Conservation (phyloP, 192 early-diverging fungal genomes). For the Backusella sp. region DNA sequence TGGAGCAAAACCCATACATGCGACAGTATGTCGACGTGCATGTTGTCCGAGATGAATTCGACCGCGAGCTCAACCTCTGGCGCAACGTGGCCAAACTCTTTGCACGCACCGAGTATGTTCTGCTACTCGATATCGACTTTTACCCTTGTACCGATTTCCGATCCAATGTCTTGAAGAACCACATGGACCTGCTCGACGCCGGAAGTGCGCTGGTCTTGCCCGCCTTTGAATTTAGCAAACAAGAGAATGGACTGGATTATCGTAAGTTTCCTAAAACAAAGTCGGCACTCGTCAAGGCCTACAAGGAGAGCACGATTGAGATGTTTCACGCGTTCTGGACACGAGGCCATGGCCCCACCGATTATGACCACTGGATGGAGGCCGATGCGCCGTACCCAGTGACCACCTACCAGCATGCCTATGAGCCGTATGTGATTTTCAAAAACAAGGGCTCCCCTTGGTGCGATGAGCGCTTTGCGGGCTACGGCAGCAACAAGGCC, state of each 20-base stretch:
- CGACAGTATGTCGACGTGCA: slow-evolving; percentile 53
- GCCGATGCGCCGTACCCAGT: slow-evolving; percentile 45
- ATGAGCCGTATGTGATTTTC: slow-evolving; percentile 57
- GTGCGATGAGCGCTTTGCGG: slow-evolving; percentile 62
- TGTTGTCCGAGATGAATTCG: slow-evolving; percentile 52
- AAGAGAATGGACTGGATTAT: slow-evolving; percentile 48
- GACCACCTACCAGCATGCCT: slow-evolving; percentile 46
- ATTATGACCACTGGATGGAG: slow-evolving; percentile 46
- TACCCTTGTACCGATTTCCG: slow-evolving; percentile 51
- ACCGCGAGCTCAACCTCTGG: slow-evolving; percentile 63
- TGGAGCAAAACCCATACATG: slow-evolving; percentile 41
- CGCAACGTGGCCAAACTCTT: slow-evolving; percentile 59
- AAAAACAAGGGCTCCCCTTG: slow-evolving; percentile 46
- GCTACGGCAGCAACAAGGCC: slow-evolving; percentile 58
- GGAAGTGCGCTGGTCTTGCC: slow-evolving; percentile 40
- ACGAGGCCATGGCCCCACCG: slow-evolving; percentile 52
- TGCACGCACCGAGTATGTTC: slow-evolving; percentile 53
- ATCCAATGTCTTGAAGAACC: slow-evolving; percentile 31
- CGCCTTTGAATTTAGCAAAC: slow-evolving; percentile 54
- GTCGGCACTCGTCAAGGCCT: slow-evolving; percentile 30
- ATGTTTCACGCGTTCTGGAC: slow-evolving; percentile 53
- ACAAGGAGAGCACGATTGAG: slow-evolving; percentile 40
- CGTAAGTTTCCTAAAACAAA: slow-evolving; percentile 48
- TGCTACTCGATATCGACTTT: slow-evolving; percentile 60
- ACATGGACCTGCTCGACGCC: slow-evolving; percentile 38